Percentiles rank a stretch among this genome's conserved stretches.
Evolutionary conservation across 441 rosid species (phyloP).

Genomic region (Biscutella laevigata): DNA sequence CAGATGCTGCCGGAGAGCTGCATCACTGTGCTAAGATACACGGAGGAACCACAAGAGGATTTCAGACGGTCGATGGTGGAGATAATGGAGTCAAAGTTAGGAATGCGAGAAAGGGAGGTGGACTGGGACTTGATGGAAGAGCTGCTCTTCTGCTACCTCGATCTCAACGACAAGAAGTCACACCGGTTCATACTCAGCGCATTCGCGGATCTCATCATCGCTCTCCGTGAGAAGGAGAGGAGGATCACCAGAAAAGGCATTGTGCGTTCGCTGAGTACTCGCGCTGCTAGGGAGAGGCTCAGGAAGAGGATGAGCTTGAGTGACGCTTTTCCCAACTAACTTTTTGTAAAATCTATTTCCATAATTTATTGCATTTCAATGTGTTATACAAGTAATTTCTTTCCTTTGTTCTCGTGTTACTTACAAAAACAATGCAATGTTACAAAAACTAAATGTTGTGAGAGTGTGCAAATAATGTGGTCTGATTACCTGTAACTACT

Average conservation of each 20-base stretch:
- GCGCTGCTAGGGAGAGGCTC: slow-evolving; percentile 26
- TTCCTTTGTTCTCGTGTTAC: neutral
- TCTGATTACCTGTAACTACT: slow-evolving; percentile 75
- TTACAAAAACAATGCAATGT: too few species aligned
- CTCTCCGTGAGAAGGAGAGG: slow-evolving; percentile 27
- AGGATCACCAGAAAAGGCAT: slow-evolving; percentile 19
- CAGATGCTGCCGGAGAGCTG: slow-evolving; percentile 39
- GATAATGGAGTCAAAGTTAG: slow-evolving; percentile 49
- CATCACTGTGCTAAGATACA: slow-evolving; percentile 44
- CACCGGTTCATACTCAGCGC: slow-evolving; percentile 61
- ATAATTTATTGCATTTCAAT: neutral
- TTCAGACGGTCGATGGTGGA: slow-evolving; percentile 68
- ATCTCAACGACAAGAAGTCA: slow-evolving; percentile 57
- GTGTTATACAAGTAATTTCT: neutral
- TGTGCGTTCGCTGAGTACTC: slow-evolving; percentile 27
- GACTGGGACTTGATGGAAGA: slow-evolving; percentile 87
- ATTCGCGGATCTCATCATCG: slow-evolving; percentile 52
- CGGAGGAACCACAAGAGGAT: slow-evolving; percentile 48
- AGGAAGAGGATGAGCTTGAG: slow-evolving; percentile 18
- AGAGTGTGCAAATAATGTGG: too few species aligned
- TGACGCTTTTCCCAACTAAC: slow-evolving; percentile 6
- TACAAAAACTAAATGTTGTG: too few species aligned
- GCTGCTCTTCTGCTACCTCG: slow-evolving; percentile 57
- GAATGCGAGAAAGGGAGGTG: slow-evolving; percentile 22
- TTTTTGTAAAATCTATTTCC: neutral